Conservation (phyloP, 345 rosid species). For the Gossypium australe region DNA sequence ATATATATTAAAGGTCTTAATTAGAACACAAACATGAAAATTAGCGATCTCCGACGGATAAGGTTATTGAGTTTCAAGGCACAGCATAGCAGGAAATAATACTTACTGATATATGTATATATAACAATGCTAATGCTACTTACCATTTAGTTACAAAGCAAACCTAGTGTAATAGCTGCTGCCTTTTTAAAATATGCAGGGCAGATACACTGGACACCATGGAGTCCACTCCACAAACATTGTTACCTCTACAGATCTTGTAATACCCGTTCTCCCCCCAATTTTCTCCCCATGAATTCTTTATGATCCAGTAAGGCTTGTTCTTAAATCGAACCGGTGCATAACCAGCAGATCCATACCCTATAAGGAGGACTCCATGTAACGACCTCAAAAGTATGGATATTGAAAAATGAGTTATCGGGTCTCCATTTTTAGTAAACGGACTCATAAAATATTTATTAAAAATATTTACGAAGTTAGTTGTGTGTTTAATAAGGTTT, state of each 20-base stretch:
- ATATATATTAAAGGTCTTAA: background rate
- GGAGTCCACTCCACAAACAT: slow-evolving; percentile 83
- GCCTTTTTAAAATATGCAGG: slow-evolving; percentile 21
- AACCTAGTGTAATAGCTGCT: slow-evolving; percentile 25
- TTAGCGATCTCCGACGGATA: background rate
- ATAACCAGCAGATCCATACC: slow-evolving; percentile 73
- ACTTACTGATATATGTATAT: background rate
- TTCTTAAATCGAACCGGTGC: slow-evolving; percentile 79
- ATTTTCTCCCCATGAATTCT: slow-evolving; percentile 91
- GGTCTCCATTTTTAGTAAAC: too few relatives aligned
- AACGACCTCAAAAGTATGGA: too few relatives aligned
- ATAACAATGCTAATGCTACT: background rate
- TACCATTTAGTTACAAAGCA: background rate
- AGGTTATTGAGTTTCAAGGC: background rate
- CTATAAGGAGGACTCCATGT: slow-evolving; percentile 92
- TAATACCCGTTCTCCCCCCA: slow-evolving; percentile 96
- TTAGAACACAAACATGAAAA: background rate
- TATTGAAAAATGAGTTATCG: too few relatives aligned
- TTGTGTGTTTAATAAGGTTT: too few relatives aligned
- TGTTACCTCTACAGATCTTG: slow-evolving; percentile 81
- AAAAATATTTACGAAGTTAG: too few relatives aligned
- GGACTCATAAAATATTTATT: too few relatives aligned
- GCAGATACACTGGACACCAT: slow-evolving; percentile 95
- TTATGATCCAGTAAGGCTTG: slow-evolving; percentile 88
- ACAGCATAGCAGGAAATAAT: background rate